Conservation (phyloP, 2,329 filamentous ascomycete species). For the Alternaria metachromatica region DNA sequence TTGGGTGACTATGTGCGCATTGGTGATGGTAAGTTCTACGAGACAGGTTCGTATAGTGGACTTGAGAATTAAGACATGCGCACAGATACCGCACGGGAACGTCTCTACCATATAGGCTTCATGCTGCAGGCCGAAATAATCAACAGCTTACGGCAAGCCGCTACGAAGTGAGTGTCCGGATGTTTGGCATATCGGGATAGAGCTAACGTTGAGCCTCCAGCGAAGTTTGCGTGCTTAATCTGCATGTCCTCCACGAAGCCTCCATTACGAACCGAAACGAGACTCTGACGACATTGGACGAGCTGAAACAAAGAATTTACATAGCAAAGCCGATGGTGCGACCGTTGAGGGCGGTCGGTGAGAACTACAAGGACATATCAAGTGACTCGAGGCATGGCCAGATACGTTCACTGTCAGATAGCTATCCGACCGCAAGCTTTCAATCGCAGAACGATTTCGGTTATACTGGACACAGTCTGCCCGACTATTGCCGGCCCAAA, state of each 20-base stretch:
- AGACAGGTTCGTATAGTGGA: constrained; percentile 12
- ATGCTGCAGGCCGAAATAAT: constrained; percentile 52
- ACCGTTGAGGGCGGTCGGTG: constrained; percentile 15
- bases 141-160: constrained; percentile 47
- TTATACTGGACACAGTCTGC: constrained; percentile 25
- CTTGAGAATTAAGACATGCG: not conserved
- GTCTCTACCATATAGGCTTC: constrained; percentile 47
- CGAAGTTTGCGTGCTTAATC: constrained; percentile 38
- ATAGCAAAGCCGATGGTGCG: constrained; percentile 29
- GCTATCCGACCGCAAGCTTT: constrained; percentile 31
- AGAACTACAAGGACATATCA: constrained; percentile 17
- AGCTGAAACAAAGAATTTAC: constrained; percentile 48
- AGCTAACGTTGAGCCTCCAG: not conserved
- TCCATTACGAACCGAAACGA: constrained; percentile 45
- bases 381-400: not conserved
- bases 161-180: constrained; percentile 32
- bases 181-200: not conserved
- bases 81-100: constrained; percentile 46
- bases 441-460: constrained; percentile 14
- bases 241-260: constrained; percentile 46
- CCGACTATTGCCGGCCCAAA: constrained; percentile 32
- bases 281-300: constrained; percentile 43
- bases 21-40: constrained; percentile 47
- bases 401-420: constrained; percentile 14
- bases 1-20: constrained; percentile 45